A percentile compares a stretch with the other conserved stretches of the same genome.
Conservation (phyloP, 1,139 yeast species). For the Pneumocystis sp. region DNA sequence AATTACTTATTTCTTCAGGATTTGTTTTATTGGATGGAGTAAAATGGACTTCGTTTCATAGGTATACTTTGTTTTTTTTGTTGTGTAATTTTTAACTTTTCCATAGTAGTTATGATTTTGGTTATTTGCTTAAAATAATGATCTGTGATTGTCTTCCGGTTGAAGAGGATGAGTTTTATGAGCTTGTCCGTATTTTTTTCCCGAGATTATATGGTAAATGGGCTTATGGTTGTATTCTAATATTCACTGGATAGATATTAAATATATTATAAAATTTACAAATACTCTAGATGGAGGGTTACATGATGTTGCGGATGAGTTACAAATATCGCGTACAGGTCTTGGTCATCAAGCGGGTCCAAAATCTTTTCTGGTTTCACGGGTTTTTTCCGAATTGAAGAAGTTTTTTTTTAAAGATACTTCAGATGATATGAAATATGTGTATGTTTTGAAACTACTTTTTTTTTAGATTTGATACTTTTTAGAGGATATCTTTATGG, state of each 20-base stretch:
- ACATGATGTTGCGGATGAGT: constrained; percentile 37
- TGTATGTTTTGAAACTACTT: not conserved
- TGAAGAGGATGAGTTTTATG: constrained; percentile 63
- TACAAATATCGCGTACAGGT: constrained; percentile 26
- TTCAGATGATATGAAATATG: constrained; percentile 11
- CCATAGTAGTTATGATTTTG: constrained; percentile 68
- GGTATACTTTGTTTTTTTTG: constrained; percentile 19
- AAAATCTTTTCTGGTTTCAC: constrained; percentile 36
- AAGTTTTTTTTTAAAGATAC: constrained; percentile 26
- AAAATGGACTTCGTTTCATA: constrained; percentile 85
- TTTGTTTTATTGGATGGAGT: constrained; percentile 56
- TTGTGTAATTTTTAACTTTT: not conserved
- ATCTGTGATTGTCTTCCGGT: constrained; percentile 66
- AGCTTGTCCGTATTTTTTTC: constrained; percentile 58
- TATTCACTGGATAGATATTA: constrained; percentile 26
- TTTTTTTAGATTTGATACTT: not conserved
- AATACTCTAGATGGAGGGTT: constrained; percentile 22
- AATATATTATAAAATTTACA: constrained; percentile 43
- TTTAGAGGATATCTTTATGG: constrained; percentile 1
- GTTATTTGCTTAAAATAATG: constrained; percentile 66
- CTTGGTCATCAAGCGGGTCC: constrained; percentile 35
- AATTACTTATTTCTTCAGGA: constrained; percentile 73
- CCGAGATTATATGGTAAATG: constrained; percentile 67
- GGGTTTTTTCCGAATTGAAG: constrained; percentile 37
- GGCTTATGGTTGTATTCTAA: not conserved